These are phyloP conservation scores for Penicillium argentinense DNA, from an alignment of 495 filamentous ascomycete species.

Conservation along the genomic window DNA sequence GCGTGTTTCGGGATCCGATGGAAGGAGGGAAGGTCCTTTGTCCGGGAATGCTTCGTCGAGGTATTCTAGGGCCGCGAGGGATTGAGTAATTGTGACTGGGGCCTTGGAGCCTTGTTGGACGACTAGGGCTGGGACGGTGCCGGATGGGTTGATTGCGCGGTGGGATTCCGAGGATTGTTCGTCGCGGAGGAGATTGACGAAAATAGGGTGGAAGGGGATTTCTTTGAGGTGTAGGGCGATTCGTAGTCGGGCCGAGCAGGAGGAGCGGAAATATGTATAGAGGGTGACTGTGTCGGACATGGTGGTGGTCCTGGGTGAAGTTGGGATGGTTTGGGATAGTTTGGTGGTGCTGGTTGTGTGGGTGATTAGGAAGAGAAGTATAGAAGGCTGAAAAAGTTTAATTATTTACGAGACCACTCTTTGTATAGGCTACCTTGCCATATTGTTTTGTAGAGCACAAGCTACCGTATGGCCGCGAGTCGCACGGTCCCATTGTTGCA, in stretches of 20 bases:
- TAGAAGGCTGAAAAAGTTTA: no score
- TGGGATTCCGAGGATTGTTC: constrained; percentile 40
- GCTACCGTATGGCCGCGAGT: no score
- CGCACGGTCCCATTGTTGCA: no score
- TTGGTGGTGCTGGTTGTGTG: no score
- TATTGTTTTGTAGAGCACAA: no score
- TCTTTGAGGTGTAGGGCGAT: constrained; percentile 50
- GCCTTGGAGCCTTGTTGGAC: constrained; percentile 18
- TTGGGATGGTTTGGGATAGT: no score
- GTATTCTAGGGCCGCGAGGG: constrained; percentile 53
- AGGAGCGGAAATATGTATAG: constrained; percentile 56
- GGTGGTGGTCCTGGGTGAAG: no score
- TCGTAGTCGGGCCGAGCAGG: constrained; percentile 54
- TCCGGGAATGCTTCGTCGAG: constrained; percentile 47
- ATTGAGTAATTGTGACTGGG: constrained; percentile 47
- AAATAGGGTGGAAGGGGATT: constrained; percentile 40
- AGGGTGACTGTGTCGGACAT: constrained; percentile 38
- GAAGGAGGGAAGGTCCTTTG: constrained; percentile 33
- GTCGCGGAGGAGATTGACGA: constrained; percentile 46
- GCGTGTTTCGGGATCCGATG: constrained; percentile 29
- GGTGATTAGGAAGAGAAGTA: no score
- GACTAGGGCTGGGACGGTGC: constrained; percentile 51
- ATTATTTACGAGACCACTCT: no score
- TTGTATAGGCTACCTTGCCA: no score
- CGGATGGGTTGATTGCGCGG: constrained; percentile 44